A percentile compares a stretch with the other conserved stretches of the same genome.
These are phyloP conservation scores for Phaffia rhodozyma DNA, from an alignment of 1,284 basidiomycete genomes.

Conservation along the genomic window DNA sequence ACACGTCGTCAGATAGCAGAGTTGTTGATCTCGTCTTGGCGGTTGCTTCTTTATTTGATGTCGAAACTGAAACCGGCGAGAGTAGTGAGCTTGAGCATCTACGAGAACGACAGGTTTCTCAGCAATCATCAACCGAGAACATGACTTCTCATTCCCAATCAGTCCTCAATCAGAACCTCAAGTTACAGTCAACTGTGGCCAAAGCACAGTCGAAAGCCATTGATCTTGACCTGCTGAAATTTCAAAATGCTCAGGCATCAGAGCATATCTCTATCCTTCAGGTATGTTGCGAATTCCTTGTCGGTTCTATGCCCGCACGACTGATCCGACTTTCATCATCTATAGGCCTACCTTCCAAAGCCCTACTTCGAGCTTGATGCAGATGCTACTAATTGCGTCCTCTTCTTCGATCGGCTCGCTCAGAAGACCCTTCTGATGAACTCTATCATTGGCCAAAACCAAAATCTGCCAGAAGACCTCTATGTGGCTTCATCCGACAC, in stretches of 20 bases:
- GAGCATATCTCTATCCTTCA: constrained; percentile 53
- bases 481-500: constrained; percentile 64
- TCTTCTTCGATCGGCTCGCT: constrained; percentile 80
- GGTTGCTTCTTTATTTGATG: not conserved
- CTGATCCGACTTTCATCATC: not conserved
- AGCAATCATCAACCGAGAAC: constrained; percentile 64
- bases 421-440: constrained; percentile 77
- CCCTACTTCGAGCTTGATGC: constrained; percentile 72
- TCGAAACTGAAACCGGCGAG: too few relatives aligned
- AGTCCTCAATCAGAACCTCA: constrained; percentile 83
- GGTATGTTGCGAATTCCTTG: constrained; percentile 24
- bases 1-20: not conserved
- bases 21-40: not conserved
- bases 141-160: constrained; percentile 61
- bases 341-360: constrained; percentile 68
- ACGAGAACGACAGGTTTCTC: constrained; percentile 68
- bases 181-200: constrained; percentile 71
- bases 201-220: constrained; percentile 81
- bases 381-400: constrained; percentile 71
- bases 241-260: constrained; percentile 67
- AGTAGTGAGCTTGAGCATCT: constrained; percentile 67
- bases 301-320: not conserved
- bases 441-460: constrained; percentile 60
- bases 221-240: constrained; percentile 69
- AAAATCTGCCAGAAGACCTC: constrained; percentile 69